Conservation (phyloP, 2,329 filamentous ascomycete species). For the Xylariales sp. region DNA sequence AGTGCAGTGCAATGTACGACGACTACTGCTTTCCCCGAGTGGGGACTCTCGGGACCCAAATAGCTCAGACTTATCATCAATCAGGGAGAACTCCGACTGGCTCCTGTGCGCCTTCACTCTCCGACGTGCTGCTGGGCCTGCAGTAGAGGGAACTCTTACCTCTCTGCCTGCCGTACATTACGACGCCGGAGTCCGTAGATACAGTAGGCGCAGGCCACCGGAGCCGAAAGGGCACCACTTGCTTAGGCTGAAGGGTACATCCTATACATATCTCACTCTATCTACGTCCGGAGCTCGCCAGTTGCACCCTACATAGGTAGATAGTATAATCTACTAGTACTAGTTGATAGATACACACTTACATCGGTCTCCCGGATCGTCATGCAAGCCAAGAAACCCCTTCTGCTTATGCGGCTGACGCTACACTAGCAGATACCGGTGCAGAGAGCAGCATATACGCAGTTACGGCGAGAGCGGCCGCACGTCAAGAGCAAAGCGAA, state of each 20-base stretch:
- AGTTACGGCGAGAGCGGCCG: constrained; percentile 16
- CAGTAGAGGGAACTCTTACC: neutral
- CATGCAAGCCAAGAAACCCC: constrained; percentile 30
- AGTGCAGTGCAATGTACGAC: neutral
- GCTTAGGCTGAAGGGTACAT: neutral
- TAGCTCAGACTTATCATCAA: constrained; percentile 16
- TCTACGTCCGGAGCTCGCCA: no score
- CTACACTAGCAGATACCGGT: constrained; percentile 1
- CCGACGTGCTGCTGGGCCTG: constrained; percentile 7
- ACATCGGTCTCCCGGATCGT: constrained; percentile 15
- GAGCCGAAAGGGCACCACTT: constrained; percentile 1
- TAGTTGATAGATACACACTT: no score
- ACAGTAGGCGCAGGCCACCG: constrained; percentile 20
- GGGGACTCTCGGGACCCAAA: constrained; percentile 8
- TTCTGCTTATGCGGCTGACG: constrained; percentile 22
- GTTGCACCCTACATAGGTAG: no score
- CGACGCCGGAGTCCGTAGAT: constrained; percentile 30
- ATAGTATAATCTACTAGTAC: no score
- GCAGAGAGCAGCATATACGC: neutral
- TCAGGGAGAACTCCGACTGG: constrained; percentile 22
- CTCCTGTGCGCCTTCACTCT: neutral
- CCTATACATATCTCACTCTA: no score
- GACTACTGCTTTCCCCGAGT: constrained; percentile 2
- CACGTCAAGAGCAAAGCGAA: neutral
- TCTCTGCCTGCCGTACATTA: constrained; percentile 15